Evolutionary conservation across 768 basidiomycete genomes (phyloP).

Genomic region (Mycena leptocephala): DNA sequence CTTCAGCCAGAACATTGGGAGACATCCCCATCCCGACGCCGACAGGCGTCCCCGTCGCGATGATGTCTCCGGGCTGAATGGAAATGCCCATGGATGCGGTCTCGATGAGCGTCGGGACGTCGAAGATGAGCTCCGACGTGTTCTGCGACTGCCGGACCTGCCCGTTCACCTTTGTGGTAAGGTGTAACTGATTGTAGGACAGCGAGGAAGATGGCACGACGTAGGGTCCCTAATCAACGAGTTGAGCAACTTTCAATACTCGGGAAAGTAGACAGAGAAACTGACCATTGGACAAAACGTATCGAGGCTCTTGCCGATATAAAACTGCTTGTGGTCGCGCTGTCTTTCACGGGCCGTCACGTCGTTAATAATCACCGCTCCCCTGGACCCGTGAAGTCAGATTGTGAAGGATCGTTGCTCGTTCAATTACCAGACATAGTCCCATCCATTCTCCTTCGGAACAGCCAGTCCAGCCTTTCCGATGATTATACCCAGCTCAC

Average conservation of each 20-base stretch:
- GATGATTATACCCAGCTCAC: slow-evolving; percentile 36
- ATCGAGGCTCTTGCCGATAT: slow-evolving; percentile 38
- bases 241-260: background rate
- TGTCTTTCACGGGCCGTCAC: slow-evolving; percentile 37
- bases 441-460: slow-evolving; percentile 29
- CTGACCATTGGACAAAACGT: slow-evolving; percentile 39
- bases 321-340: slow-evolving; percentile 41
- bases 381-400: slow-evolving; percentile 19
- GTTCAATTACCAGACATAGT: slow-evolving; percentile 25
- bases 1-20: slow-evolving; percentile 33
- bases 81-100: slow-evolving; percentile 38
- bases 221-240: slow-evolving; percentile 30
- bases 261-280: background rate
- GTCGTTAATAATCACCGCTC: slow-evolving; percentile 37
- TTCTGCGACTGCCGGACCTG: slow-evolving; percentile 39
- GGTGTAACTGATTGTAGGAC: slow-evolving; percentile 29
- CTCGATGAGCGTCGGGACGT: slow-evolving; percentile 36
- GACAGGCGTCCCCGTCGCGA: slow-evolving; percentile 37
- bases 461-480: slow-evolving; percentile 30
- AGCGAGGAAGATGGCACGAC: slow-evolving; percentile 36
- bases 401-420: background rate
- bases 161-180: slow-evolving; percentile 37
- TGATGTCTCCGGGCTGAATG: slow-evolving; percentile 37
- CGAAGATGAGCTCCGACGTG: slow-evolving; percentile 40
- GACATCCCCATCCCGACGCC: slow-evolving; percentile 38